Conservation (phyloP, 345 rosid species). For the Carallia pectinifolia region DNA sequence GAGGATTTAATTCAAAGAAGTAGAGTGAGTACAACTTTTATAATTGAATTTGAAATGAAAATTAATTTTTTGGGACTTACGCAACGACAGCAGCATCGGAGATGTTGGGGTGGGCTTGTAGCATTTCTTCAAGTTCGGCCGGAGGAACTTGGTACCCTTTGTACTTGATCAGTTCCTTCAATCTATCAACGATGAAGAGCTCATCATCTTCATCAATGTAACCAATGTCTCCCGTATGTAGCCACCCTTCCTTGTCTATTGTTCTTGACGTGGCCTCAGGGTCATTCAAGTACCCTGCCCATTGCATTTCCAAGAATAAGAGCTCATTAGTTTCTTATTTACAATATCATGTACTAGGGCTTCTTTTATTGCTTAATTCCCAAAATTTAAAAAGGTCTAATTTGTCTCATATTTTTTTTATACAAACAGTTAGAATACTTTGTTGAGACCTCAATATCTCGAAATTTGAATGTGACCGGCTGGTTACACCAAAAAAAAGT, state of each 20-base stretch:
- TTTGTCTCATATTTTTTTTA: not conserved
- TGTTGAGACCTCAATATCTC: no score
- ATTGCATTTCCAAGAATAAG: no score
- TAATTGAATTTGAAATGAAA: no score
- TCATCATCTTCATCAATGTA: slow-evolving; percentile 31
- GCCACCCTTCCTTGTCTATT: slow-evolving; percentile 52
- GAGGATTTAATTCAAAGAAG: not conserved
- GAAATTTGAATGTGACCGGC: no score
- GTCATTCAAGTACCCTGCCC: slow-evolving; percentile 57
- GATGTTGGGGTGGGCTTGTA: slow-evolving; percentile 19
- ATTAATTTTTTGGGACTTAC: slow-evolving; percentile 8
- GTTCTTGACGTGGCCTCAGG: slow-evolving; percentile 52
- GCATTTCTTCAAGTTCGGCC: slow-evolving; percentile 29
- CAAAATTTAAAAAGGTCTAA: not conserved
- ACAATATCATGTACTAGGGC: no score
- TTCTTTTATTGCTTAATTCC: no score
- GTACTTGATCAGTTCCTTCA: slow-evolving; percentile 36
- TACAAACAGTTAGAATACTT: no score
- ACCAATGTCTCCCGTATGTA: slow-evolving; percentile 33
- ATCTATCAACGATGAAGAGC: slow-evolving; percentile 34
- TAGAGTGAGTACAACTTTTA: not conserved
- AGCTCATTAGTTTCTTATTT: no score
- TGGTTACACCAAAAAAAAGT: no score
- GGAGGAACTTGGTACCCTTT: slow-evolving; percentile 39
- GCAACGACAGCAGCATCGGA: slow-evolving; percentile 34